phyloP scores from a whole-genome alignment of 2,329 filamentous ascomycete genomes.

The Coniella vitis region DNA sequence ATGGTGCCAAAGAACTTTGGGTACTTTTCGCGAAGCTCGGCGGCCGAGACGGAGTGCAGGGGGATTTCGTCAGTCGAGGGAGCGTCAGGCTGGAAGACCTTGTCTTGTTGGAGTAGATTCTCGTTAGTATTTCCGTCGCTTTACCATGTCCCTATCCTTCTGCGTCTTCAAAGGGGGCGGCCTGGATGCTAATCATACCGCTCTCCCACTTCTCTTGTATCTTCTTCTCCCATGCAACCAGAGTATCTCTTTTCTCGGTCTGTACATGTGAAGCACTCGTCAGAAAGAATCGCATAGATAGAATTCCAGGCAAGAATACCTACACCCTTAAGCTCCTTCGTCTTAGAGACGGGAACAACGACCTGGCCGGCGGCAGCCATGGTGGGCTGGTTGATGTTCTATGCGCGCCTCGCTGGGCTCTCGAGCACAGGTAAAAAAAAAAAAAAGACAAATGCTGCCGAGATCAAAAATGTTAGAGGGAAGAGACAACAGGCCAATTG shows the following conservation, averaged over 20 bases:
- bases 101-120: slow-evolving; percentile 28
- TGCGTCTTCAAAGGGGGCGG: not conserved
- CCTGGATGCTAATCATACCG: slow-evolving; percentile 6
- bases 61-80: slow-evolving; percentile 68
- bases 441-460: not conserved
- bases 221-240: slow-evolving; percentile 81
- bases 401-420: not conserved
- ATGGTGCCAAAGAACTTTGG: slow-evolving; percentile 82
- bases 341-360: slow-evolving; percentile 47
- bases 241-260: slow-evolving; percentile 81
- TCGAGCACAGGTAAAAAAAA: not conserved
- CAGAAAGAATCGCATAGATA: not conserved
- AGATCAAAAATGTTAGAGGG: not conserved
- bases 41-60: slow-evolving; percentile 63
- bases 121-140: not conserved
- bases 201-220: slow-evolving; percentile 84
- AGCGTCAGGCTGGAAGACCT: slow-evolving; percentile 79
- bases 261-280: slow-evolving; percentile 29
- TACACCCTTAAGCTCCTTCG: slow-evolving; percentile 54
- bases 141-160: not conserved
- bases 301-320: slow-evolving; percentile 19
- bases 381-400: slow-evolving; percentile 6
- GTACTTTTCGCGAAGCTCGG: slow-evolving; percentile 69
- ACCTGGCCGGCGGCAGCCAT: slow-evolving; percentile 49
- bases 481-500: too few species aligned